Evolutionary conservation across 1,284 basidiomycete species (phyloP).

Genomic region (Pisolithus thermaeus): DNA sequence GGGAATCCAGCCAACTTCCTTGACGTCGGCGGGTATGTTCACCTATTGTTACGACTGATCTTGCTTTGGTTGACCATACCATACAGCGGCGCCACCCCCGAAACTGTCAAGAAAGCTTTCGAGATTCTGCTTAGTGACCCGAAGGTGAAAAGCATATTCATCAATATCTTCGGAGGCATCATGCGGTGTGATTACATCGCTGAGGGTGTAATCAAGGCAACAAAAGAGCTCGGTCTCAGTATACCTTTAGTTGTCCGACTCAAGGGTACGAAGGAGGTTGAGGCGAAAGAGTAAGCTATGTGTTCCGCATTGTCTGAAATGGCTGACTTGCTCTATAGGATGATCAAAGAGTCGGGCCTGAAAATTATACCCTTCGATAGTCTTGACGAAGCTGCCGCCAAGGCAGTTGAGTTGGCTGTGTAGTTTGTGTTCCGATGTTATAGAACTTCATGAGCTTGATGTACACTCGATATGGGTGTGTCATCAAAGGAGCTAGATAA

Average conservation of each 20-base stretch:
- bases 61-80: conserved; percentile 7
- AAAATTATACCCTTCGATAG: conserved; percentile 90
- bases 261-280: conserved; percentile 94
- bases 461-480: conserved; percentile 8
- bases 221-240: conserved; percentile 81
- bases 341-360: conserved; percentile 89
- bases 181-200: conserved; percentile 99
- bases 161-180: conserved; percentile 96
- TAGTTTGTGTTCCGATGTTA: conserved; percentile 11
- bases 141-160: conserved; percentile 97
- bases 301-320: neutral
- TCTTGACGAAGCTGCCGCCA: conserved; percentile 80
- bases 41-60: conserved; percentile 1
- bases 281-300: conserved; percentile 82
- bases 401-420: conserved; percentile 71
- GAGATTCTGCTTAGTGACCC: conserved; percentile 89
- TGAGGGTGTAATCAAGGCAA: conserved; percentile 97
- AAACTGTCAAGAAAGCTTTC: conserved; percentile 99
- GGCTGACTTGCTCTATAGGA: conserved; percentile 40
- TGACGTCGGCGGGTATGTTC: conserved; percentile 84
- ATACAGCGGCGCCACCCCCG: conserved; percentile 87
- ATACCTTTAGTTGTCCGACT: conserved; percentile 92
- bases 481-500: conserved; percentile 25
- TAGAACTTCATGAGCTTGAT: no score
- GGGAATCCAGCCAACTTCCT: conserved; percentile 98